Conservation (phyloP, 441 rosid genomes). For the Oxalis stricta region DNA sequence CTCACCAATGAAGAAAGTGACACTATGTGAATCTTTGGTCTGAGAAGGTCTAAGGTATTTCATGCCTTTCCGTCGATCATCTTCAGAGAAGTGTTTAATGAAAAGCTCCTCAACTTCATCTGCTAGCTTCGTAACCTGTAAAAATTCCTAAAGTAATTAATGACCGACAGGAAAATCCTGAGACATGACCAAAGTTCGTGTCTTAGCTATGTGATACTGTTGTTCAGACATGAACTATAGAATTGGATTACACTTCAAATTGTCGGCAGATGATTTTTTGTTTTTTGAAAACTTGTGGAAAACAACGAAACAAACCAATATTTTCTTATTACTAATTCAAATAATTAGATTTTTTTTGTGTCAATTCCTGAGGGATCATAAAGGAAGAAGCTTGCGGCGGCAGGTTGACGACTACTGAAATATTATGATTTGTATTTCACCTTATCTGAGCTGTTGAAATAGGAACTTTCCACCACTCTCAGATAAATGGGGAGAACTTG, state of each 20-base stretch:
- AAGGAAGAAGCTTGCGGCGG: no score
- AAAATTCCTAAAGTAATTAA: slow-evolving; percentile 25
- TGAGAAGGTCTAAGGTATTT: slow-evolving; percentile 79
- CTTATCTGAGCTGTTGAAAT: slow-evolving; percentile 88
- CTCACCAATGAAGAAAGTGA: slow-evolving; percentile 87
- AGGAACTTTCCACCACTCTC: slow-evolving; percentile 86
- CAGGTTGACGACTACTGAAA: no score
- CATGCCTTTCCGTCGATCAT: slow-evolving; percentile 68
- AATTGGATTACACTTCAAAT: slow-evolving; percentile 24
- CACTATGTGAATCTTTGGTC: slow-evolving; percentile 66
- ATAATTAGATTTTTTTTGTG: neutral
- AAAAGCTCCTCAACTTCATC: slow-evolving; percentile 89
- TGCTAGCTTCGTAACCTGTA: slow-evolving; percentile 65
- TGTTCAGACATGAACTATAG: slow-evolving; percentile 9
- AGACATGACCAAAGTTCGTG: slow-evolving; percentile 6
- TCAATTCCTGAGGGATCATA: no score
- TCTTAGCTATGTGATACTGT: slow-evolving; percentile 3
- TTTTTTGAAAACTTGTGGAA: slow-evolving; percentile 13
- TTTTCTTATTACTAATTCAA: slow-evolving; percentile 2
- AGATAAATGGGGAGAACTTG: slow-evolving; percentile 82
- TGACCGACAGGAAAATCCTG: slow-evolving; percentile 32
- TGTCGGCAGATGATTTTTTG: slow-evolving; percentile 19
- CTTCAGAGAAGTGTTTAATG: slow-evolving; percentile 63
- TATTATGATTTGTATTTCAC: slow-evolving; percentile 20
- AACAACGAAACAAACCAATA: slow-evolving; percentile 12